phyloP scores from a whole-genome alignment of 2,329 filamentous ascomycete genomes.

The Uncinocarpus reesii region DNA sequence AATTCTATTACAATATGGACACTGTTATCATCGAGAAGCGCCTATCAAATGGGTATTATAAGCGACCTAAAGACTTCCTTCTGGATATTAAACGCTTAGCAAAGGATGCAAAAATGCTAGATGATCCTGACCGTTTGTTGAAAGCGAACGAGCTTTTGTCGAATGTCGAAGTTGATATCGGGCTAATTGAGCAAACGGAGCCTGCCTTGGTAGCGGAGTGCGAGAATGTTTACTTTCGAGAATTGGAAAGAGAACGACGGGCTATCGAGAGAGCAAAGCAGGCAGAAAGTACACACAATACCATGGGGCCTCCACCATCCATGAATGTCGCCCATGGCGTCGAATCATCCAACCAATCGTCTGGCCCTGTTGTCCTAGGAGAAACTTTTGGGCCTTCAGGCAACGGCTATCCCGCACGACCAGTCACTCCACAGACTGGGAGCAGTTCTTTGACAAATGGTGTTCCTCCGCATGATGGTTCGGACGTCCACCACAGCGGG shows the following conservation, averaged over 20 bases:
- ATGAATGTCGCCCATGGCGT: conserved; percentile 44
- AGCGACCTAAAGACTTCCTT: conserved; percentile 77
- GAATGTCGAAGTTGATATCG: conserved; percentile 90
- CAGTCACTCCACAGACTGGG: conserved; percentile 44
- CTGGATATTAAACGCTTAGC: conserved; percentile 75
- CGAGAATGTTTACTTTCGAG: conserved; percentile 67
- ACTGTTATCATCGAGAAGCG: conserved; percentile 88
- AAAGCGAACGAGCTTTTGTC: conserved; percentile 85
- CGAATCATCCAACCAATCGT: conserved; percentile 38
- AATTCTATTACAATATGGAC: conserved; percentile 92
- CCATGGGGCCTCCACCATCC: conserved; percentile 39
- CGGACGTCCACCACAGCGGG: conserved; percentile 27
- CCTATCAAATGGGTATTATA: conserved; percentile 94
- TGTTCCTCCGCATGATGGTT: conserved; percentile 37
- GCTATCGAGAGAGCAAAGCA: conserved; percentile 46
- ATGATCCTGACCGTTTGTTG: conserved; percentile 71
- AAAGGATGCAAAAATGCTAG: conserved; percentile 70
- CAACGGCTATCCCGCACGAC: conserved; percentile 37
- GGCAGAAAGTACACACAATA: conserved; percentile 32
- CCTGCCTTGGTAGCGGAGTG: conserved; percentile 60
- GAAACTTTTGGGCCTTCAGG: conserved; percentile 50
- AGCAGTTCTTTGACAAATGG: conserved; percentile 47
- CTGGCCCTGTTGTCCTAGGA: conserved; percentile 51
- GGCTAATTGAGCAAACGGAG: conserved; percentile 57
- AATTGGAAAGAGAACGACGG: conserved; percentile 57